Base-by-base conservation (phyloP, 1,284 basidiomycete genomes). In the Fomitopsis palustris region DNA sequence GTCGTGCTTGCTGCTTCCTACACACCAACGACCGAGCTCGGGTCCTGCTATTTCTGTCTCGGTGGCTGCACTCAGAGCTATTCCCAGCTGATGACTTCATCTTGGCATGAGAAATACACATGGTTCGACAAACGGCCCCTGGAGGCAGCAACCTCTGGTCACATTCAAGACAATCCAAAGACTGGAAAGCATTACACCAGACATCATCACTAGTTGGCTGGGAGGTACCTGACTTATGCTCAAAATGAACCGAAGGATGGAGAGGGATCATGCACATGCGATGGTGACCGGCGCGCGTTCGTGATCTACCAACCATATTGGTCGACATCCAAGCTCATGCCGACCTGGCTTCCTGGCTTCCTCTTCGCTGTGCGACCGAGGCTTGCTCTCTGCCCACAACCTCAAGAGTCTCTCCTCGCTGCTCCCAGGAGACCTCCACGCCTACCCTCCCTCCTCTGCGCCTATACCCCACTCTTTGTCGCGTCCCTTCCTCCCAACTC, bases 371-470 rank as follows among this genome's bases (percentile, higher is more conserved):
- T 47, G 45, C 25, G 45, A 47, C 45, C 17, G 25, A 29, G 45
- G 45, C 25, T 16, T 23, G n/a, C 42, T 45, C 19, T 47, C 45
- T 45, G 43, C 43, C 43, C 43, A 45, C 43, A 27, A 25, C 23
- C 43, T 45, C 45, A 27, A 29, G 45, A 47, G 25, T 25, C 45
- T 47, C 45, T 47, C 45, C 45, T 47, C 23, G 45, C 45, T 6
- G 23, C n/a, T 47, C 45, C 45, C 45, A 47, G 45, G 45, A 47
- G 25, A 47, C 45, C 45, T 47, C 45, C 45, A 47, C 45, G 45
- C 45, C 19, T n/a, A n/a, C 25, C 45, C 42, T 25, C 23, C 8
- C 39, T 25, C 21, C 45, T 29, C 45, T 29, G 1, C 45, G 25
- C 23, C 10, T 47, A 47, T 47, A 47, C 45, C 23, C n/a, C 45